phyloP scores from a whole-genome alignment of 2,329 filamentous ascomycete genomes.

The Alternaria gansuensis region DNA sequence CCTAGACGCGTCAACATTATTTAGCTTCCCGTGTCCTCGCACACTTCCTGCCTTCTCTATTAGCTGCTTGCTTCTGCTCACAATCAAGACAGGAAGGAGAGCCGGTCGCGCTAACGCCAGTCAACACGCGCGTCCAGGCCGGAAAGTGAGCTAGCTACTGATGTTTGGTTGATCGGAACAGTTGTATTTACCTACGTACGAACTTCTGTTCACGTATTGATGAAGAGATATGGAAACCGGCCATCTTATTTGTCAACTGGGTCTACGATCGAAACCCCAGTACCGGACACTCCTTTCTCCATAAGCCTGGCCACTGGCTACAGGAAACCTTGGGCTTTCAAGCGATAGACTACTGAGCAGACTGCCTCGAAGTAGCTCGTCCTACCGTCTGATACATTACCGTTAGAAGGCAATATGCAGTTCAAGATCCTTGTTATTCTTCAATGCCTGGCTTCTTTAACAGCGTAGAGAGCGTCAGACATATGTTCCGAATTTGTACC shows the following conservation, averaged over 20 bases:
- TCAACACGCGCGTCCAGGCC: not conserved
- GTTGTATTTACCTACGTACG: not conserved
- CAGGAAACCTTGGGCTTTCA: not conserved
- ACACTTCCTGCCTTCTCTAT: not conserved
- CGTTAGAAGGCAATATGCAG: not conserved
- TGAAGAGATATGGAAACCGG: not conserved
- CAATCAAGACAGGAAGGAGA: not conserved
- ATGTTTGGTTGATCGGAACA: not conserved
- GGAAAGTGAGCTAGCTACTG: not conserved
- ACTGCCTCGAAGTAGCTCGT: not conserved
- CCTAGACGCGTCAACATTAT: constrained; percentile 16
- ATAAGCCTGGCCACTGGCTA: not conserved
- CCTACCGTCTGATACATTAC: fast-evolving
- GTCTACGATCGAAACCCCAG: not conserved
- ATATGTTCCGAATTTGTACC: not conserved
- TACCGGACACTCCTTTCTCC: not conserved
- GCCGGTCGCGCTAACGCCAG: not conserved
- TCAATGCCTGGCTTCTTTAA: not conserved
- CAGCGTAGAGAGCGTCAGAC: not conserved
- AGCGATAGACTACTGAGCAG: not conserved
- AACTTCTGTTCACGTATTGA: not conserved
- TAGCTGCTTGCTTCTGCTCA: not conserved
- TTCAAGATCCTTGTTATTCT: not conserved
- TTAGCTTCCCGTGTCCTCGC: not conserved
- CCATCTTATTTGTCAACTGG: too few relatives aligned